Percentiles rank a stretch among this genome's conserved stretches.
These are phyloP conservation scores for Pseudocercospora pini-densiflorae DNA, from an alignment of 2,329 filamentous ascomycete species.

Conservation along the genomic window DNA sequence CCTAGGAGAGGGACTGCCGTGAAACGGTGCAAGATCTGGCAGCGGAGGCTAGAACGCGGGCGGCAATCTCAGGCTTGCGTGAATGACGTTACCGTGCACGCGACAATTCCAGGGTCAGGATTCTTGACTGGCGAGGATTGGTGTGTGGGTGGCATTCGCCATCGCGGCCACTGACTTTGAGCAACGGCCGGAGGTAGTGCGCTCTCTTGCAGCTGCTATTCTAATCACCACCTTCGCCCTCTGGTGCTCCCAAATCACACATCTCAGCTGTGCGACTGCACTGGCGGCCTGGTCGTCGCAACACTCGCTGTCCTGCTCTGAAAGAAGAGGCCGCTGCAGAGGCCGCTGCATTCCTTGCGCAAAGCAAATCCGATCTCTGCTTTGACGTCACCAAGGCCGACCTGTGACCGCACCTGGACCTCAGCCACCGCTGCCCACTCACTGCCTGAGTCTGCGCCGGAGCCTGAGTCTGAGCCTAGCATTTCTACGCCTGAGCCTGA, in stretches of 20 bases:
- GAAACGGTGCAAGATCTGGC: not conserved
- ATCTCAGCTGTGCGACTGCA: not conserved
- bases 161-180: not conserved
- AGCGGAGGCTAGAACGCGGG: not conserved
- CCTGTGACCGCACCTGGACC: slow-evolving; percentile 4
- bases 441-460: not conserved
- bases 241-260: not conserved
- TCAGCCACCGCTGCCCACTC: not conserved
- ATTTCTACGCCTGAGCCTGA: not conserved
- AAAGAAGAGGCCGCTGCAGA: not conserved
- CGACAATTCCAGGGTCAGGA: not conserved
- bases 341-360: not conserved
- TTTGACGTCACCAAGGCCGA: not conserved
- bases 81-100: not conserved
- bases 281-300: not conserved
- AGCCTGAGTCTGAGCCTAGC: not conserved
- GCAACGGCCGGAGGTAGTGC: not conserved
- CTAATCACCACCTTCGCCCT: not conserved
- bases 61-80: not conserved
- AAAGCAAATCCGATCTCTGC: not conserved
- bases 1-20: not conserved
- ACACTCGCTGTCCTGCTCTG: not conserved
- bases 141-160: not conserved
- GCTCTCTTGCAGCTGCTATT: not conserved
- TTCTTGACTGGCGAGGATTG: no score